A percentile compares a stretch with the other conserved stretches of the same genome.
Conservation (phyloP, 1,139 yeast species). For the Yamadazyma siamensis region DNA sequence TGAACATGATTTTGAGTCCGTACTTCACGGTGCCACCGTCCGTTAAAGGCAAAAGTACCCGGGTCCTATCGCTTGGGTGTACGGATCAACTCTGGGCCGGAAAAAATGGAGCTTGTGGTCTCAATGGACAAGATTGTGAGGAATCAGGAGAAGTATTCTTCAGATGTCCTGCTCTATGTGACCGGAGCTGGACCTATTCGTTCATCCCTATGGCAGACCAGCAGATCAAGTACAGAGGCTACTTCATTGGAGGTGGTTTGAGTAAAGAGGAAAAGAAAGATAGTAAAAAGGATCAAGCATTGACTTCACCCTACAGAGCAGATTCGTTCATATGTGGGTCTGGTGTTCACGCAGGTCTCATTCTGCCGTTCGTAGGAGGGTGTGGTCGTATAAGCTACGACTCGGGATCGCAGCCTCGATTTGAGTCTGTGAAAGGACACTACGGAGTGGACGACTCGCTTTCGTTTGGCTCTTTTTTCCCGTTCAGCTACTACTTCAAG, state of each 20-base stretch:
- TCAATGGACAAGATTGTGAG: conserved; percentile 57
- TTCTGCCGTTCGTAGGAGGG: conserved; percentile 77
- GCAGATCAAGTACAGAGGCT: conserved; percentile 67
- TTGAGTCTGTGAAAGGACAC: conserved; percentile 44
- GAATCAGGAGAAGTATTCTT: conserved; percentile 52
- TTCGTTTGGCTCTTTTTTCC: conserved; percentile 68
- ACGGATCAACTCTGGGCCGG: conserved; percentile 61
- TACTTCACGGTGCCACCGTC: conserved; percentile 37
- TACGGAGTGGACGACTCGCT: conserved; percentile 56
- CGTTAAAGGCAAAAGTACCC: conserved; percentile 3
- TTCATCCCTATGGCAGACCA: conserved; percentile 73
- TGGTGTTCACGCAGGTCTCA: conserved; percentile 79
- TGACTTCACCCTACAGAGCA: conserved; percentile 70
- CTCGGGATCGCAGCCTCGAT: conserved; percentile 50
- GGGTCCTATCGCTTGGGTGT: conserved; percentile 40
- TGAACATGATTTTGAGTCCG: conserved; percentile 30
- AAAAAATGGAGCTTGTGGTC: conserved; percentile 72
- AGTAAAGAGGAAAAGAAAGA: conserved; percentile 4
- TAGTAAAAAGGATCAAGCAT: conserved; percentile 16
- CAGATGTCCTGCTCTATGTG: conserved; percentile 89
- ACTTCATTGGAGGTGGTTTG: conserved; percentile 71
- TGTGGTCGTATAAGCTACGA: conserved; percentile 63
- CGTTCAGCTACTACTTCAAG: conserved; percentile 65
- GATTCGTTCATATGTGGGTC: conserved; percentile 91
- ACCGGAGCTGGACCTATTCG: conserved; percentile 72